Percentiles rank a stretch among this genome's conserved stretches.
Evolutionary conservation across 768 basidiomycete species (phyloP).

Genomic region (Holtermanniella nyarrowii): DNA sequence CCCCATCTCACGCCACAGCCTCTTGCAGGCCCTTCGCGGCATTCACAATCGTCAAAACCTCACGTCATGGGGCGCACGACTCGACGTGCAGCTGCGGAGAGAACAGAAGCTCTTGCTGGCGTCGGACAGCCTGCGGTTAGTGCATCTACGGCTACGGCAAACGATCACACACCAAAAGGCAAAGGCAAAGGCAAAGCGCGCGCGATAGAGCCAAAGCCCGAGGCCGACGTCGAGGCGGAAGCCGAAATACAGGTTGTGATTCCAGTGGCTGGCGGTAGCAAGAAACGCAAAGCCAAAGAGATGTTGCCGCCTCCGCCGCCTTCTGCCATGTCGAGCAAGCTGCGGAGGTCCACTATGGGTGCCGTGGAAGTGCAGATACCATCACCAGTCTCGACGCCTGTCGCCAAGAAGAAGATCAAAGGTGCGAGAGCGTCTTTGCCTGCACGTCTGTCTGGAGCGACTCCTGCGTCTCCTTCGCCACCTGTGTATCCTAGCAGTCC

Average conservation of each 20-base stretch:
- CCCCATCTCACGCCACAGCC: constrained; percentile 36
- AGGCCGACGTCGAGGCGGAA: background rate
- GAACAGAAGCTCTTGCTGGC: constrained; percentile 17
- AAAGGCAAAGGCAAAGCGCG: constrained; percentile 11
- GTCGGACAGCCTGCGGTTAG: background rate
- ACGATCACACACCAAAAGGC: no score
- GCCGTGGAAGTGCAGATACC: background rate
- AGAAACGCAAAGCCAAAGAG: background rate
- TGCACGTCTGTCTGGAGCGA: background rate
- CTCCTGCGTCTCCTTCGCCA: constrained; percentile 1
- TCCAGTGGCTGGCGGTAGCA: background rate
- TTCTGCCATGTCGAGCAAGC: constrained; percentile 1
- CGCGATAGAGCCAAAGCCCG: constrained; percentile 2
- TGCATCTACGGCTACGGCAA: background rate
- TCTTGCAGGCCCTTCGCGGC: constrained; percentile 4
- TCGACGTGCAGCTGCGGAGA: constrained; percentile 28
- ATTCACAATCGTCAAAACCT: constrained; percentile 11
- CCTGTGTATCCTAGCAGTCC: background rate
- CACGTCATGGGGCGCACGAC: constrained; percentile 14
- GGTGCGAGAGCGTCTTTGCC: background rate
- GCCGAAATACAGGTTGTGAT: background rate
- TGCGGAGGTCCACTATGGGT: constrained; percentile 5
- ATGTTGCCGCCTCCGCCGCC: constrained; percentile 13
- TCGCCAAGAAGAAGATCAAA: background rate
- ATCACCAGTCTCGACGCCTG: background rate